These are phyloP conservation scores for Grosmannia serpens DNA, from an alignment of 2,329 filamentous ascomycete genomes.

Conservation along the genomic window DNA sequence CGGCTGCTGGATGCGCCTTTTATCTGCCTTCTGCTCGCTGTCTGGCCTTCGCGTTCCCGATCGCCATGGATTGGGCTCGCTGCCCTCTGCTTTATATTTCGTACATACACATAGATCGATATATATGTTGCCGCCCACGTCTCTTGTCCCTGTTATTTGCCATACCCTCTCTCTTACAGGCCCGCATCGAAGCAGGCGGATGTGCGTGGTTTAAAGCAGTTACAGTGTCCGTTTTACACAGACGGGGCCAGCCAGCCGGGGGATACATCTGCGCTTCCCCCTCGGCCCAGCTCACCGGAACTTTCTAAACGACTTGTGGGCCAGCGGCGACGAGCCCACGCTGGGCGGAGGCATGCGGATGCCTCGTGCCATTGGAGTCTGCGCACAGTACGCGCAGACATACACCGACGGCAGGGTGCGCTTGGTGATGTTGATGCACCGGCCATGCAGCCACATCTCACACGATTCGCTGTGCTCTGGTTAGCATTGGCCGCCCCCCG, in stretches of 20 bases:
- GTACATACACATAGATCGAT: not conserved
- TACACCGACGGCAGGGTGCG: conserved; percentile 48
- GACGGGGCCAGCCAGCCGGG: too few relatives aligned
- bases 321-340: conserved; percentile 27
- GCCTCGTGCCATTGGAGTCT: conserved; percentile 43
- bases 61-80: not conserved
- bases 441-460: conserved; percentile 54
- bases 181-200: not conserved
- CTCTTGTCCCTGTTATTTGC: not conserved
- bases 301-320: conserved; percentile 32
- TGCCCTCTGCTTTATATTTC: not conserved
- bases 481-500: not conserved
- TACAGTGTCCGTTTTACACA: not conserved
- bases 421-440: conserved; percentile 47
- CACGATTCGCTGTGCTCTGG: conserved; percentile 42
- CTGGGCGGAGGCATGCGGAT: conserved; percentile 27
- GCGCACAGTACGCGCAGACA: conserved; percentile 51
- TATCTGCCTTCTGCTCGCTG: too few relatives aligned
- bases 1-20: too few relatives aligned
- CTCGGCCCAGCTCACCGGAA: conserved; percentile 24
- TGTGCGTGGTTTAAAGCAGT: not conserved
- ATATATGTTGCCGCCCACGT: not conserved
- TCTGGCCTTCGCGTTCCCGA: not conserved
- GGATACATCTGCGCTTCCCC: too few relatives aligned
- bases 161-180: not conserved